phyloP scores from a whole-genome alignment of 371 early-diverging fungal species.

The Mortierella sp. region DNA sequence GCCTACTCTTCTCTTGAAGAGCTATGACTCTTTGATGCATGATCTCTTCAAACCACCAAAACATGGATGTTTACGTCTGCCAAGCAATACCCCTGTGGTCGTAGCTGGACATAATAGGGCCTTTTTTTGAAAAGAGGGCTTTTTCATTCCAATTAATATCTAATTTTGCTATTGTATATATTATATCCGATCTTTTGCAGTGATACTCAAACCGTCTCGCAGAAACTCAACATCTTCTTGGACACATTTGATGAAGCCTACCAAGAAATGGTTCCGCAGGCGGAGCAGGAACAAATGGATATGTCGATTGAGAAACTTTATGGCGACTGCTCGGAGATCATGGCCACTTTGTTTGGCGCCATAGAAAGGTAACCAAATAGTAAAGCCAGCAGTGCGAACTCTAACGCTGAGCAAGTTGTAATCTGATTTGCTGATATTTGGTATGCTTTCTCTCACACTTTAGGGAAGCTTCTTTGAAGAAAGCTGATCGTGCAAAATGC shows the following conservation, averaged over 20 bases:
- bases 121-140: background rate
- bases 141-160: background rate
- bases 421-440: background rate
- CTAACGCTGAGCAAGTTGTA: background rate
- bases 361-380: constrained; percentile 35
- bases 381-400: too few species aligned
- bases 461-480: constrained; percentile 34
- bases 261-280: constrained; percentile 39
- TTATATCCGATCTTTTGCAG: constrained; percentile 7
- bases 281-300: constrained; percentile 34
- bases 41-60: background rate
- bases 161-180: background rate
- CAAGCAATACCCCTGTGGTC: background rate
- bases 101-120: background rate
- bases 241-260: constrained; percentile 58
- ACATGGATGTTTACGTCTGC: background rate
- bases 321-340: constrained; percentile 55
- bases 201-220: constrained; percentile 45
- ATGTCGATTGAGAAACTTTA: constrained; percentile 54
- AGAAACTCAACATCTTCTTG: constrained; percentile 48
- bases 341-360: constrained; percentile 42
- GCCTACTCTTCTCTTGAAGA: background rate
- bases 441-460: background rate
- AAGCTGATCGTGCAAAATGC: constrained; percentile 32
- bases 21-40: background rate